phyloP scores from a whole-genome alignment of 169 alveolate genomes.

The Eimeria falciformis region DNA sequence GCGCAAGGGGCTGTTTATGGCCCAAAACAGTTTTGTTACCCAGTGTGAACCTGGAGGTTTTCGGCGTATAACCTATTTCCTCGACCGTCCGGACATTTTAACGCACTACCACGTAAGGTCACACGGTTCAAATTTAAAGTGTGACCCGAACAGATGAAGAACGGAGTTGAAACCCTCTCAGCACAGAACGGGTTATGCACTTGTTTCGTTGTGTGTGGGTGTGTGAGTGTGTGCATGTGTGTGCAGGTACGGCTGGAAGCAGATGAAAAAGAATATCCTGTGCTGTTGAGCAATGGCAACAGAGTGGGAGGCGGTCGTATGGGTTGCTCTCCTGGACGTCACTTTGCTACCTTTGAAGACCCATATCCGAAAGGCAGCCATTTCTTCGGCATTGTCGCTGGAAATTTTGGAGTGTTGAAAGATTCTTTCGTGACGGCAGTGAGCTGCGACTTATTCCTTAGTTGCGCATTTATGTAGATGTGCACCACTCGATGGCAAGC shows the following conservation, averaged over 20 bases:
- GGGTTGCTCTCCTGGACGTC: conserved; percentile 73
- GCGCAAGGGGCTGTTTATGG: conserved; percentile 83
- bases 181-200: not conserved
- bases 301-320: conserved; percentile 85
- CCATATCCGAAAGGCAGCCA: conserved; percentile 93
- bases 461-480: too few species aligned
- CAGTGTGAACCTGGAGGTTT: conserved; percentile 95
- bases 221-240: conserved; percentile 87
- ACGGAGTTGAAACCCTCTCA: not conserved
- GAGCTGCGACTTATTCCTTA: too few species aligned
- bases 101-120: conserved; percentile 82
- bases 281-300: conserved; percentile 91
- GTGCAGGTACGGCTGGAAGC: conserved; percentile 89
- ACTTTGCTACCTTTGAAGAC: conserved; percentile 83
- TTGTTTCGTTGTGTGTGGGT: conserved; percentile 89
- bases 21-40: conserved; percentile 89
- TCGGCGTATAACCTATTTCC: conserved; percentile 90
- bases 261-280: conserved; percentile 89
- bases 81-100: conserved; percentile 95
- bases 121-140: not conserved
- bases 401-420: conserved; percentile 84
- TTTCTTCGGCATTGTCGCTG: conserved; percentile 95
- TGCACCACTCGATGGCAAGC: too few species aligned
- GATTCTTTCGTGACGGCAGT: conserved; percentile 83
- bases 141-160: not conserved